phyloP scores from a whole-genome alignment of 306 rosid genomes.

The Ceratonia siliqua region DNA sequence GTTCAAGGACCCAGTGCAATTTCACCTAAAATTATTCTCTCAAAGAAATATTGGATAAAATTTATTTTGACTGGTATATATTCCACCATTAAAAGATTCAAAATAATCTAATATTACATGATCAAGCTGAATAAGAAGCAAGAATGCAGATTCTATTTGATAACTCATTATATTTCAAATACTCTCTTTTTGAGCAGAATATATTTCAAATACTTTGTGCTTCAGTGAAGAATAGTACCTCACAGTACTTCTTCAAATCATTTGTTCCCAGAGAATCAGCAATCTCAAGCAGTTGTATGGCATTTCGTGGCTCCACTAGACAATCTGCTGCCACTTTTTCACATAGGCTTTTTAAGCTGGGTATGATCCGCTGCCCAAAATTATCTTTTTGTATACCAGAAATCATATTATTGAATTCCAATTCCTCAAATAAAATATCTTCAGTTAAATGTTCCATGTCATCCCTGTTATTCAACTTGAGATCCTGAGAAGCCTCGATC shows the following conservation, averaged over 20 bases:
- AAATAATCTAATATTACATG: not conserved
- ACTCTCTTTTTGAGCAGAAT: not conserved
- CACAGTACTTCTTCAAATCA: slow-evolving; percentile 80
- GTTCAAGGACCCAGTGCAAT: not conserved
- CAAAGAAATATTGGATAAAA: not conserved
- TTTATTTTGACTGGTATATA: not conserved
- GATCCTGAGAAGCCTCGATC: slow-evolving; percentile 47
- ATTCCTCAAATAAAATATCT: slow-evolving; percentile 62
- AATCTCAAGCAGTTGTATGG: slow-evolving; percentile 83
- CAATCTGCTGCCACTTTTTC: slow-evolving; percentile 84
- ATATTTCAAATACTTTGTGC: slow-evolving; percentile 13
- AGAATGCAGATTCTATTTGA: not conserved
- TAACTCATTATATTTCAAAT: not conserved
- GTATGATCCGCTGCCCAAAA: slow-evolving; percentile 44
- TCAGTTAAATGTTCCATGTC: slow-evolving; percentile 66
- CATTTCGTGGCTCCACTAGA: slow-evolving; percentile 95
- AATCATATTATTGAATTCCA: slow-evolving; percentile 42
- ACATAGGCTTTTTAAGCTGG: slow-evolving; percentile 85
- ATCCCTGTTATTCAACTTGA: slow-evolving; percentile 41
- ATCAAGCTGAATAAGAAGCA: slow-evolving; percentile 17
- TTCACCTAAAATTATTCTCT: not conserved
- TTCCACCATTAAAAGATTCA: not conserved
- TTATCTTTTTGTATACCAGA: slow-evolving; percentile 41
- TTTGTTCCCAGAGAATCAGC: slow-evolving; percentile 83
- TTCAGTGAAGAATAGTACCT: slow-evolving; percentile 52